A percentile compares a stretch with the other conserved stretches of the same genome.
phyloP scores from a whole-genome alignment of 805 yeast genomes.

The Candida corydali region DNA sequence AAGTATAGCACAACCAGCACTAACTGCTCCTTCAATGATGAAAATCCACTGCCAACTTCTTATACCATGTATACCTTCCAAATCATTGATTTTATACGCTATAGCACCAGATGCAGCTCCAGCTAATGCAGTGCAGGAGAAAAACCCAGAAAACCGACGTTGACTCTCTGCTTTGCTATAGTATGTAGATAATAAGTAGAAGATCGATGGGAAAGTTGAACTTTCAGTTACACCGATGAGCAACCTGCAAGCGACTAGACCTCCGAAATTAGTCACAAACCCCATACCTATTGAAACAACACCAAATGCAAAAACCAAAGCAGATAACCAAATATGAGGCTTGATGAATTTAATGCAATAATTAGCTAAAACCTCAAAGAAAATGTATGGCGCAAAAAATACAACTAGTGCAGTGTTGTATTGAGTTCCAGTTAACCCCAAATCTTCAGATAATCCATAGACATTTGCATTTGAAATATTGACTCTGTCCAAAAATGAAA shows the following conservation, averaged over 20 bases:
- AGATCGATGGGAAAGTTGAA: slow-evolving; percentile 72
- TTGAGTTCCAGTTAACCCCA: slow-evolving; percentile 53
- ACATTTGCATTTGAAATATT: slow-evolving; percentile 78
- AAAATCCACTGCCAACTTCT: slow-evolving; percentile 50
- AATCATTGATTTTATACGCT: slow-evolving; percentile 58
- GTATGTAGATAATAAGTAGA: slow-evolving; percentile 64
- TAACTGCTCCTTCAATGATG: slow-evolving; percentile 43
- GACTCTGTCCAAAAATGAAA: slow-evolving; percentile 77
- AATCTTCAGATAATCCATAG: slow-evolving; percentile 58
- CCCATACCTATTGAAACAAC: slow-evolving; percentile 64
- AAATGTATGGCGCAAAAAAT: slow-evolving; percentile 67
- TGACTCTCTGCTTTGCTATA: slow-evolving; percentile 64
- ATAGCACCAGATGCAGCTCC: slow-evolving; percentile 78
- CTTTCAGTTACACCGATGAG: slow-evolving; percentile 66
- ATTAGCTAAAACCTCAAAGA: slow-evolving; percentile 64
- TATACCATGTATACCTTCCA: slow-evolving; percentile 43
- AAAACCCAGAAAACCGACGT: slow-evolving; percentile 64
- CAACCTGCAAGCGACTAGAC: slow-evolving; percentile 58
- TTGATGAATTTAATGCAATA: slow-evolving; percentile 51
- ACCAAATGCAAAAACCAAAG: slow-evolving; percentile 61
- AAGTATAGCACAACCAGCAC: slow-evolving; percentile 31
- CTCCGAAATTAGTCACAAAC: slow-evolving; percentile 54
- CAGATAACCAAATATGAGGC: slow-evolving; percentile 63
- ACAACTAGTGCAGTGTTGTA: slow-evolving; percentile 63
- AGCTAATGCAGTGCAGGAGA: slow-evolving; percentile 67